Percentiles rank a stretch among this genome's conserved stretches.
Evolutionary conservation across 805 yeast genomes (phyloP).

Genomic region (Spathaspora passalidarum): DNA sequence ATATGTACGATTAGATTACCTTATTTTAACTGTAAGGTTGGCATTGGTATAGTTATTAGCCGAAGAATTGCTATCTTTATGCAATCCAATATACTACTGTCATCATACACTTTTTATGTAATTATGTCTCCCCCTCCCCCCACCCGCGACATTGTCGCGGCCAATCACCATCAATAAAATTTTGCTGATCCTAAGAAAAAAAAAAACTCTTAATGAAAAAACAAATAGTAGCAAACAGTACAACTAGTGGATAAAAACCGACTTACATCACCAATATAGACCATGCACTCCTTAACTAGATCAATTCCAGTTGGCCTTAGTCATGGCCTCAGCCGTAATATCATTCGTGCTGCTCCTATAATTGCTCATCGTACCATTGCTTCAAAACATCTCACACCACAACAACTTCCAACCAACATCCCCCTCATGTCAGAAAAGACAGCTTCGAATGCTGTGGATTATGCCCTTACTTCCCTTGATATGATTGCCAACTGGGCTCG

Average conservation of each 20-base stretch:
- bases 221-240: not conserved
- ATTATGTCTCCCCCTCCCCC: too few species aligned
- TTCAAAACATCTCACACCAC: constrained; percentile 47
- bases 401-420: constrained; percentile 58
- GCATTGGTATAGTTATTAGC: not conserved
- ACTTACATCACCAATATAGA: constrained; percentile 2
- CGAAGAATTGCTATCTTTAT: not conserved
- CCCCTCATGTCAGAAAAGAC: constrained; percentile 68
- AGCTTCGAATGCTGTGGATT: constrained; percentile 59
- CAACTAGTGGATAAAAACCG: not conserved
- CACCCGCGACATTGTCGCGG: constrained; percentile 15
- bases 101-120: not conserved
- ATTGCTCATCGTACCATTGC: constrained; percentile 24
- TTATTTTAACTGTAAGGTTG: too few species aligned
- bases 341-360: constrained; percentile 4
- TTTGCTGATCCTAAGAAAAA: constrained; percentile 28
- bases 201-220: constrained; percentile 2
- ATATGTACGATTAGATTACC: too few species aligned
- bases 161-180: constrained; percentile 34
- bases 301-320: not conserved
- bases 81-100: not conserved
- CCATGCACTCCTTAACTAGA: constrained; percentile 3
- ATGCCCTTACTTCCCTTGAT: constrained; percentile 78
- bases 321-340: not conserved
- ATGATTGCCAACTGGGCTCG: constrained; percentile 88